phyloP scores from a whole-genome alignment of 495 filamentous ascomycete genomes.

The Darksidea phi region DNA sequence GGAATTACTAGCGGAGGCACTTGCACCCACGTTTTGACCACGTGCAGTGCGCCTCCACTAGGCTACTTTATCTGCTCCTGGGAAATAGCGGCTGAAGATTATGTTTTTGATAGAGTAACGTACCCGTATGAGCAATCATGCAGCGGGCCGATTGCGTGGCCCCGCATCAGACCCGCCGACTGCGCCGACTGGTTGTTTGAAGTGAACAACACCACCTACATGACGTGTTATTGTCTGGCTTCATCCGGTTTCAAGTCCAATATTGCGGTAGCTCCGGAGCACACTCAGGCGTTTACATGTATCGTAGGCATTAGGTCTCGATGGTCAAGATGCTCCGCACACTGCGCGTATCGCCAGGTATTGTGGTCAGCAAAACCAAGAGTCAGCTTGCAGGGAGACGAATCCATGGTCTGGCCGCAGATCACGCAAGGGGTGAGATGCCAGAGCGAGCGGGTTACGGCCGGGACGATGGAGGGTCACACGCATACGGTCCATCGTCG shows the following conservation, averaged over 20 bases:
- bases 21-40: no score
- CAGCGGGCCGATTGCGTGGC: conserved; percentile 3
- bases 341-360: neutral
- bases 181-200: neutral
- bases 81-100: neutral
- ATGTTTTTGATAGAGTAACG: conserved; percentile 25
- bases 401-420: neutral
- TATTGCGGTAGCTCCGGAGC: conserved; percentile 11
- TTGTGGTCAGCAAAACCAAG: no score
- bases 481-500: neutral
- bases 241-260: conserved; percentile 3
- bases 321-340: neutral
- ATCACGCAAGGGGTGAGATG: neutral
- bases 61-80: no score
- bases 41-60: no score
- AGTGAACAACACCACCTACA: neutral
- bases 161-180: conserved; percentile 15
- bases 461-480: no score
- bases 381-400: neutral
- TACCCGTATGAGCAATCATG: conserved; percentile 2
- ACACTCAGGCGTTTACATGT: neutral
- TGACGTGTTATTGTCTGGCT: neutral
- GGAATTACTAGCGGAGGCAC: no score
- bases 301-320: neutral
- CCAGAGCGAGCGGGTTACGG: neutral